These are phyloP conservation scores for Simplicillium sp. DNA, from an alignment of 2,329 filamentous ascomycete genomes.

Conservation along the genomic window DNA sequence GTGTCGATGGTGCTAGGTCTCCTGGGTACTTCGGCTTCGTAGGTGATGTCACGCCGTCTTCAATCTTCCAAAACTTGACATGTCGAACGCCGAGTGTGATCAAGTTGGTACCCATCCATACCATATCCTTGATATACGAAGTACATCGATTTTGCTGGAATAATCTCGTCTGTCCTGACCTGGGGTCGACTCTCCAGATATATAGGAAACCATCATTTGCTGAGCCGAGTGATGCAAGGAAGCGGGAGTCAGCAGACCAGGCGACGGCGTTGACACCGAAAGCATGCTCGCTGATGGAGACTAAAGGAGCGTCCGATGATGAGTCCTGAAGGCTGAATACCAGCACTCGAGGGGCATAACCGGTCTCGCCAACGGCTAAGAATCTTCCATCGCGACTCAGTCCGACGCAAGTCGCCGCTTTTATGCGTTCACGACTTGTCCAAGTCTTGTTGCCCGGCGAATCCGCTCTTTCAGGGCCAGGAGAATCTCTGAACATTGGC, in stretches of 20 bases:
- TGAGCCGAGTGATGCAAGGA: slow-evolving; percentile 78
- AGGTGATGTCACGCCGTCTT: slow-evolving; percentile 56
- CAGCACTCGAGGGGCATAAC: slow-evolving; percentile 83
- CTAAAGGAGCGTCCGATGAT: slow-evolving; percentile 72
- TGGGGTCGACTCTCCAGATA: slow-evolving; percentile 79
- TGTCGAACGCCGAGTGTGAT: slow-evolving; percentile 85
- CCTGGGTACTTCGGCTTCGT: slow-evolving; percentile 48
- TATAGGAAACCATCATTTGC: slow-evolving; percentile 92
- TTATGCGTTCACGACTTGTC: slow-evolving; percentile 86
- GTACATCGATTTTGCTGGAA: slow-evolving; percentile 89
- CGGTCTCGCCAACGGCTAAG: slow-evolving; percentile 89
- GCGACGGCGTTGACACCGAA: slow-evolving; percentile 83
- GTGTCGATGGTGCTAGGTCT: slow-evolving; percentile 25
- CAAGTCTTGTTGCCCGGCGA: slow-evolving; percentile 60
- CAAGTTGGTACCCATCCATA: slow-evolving; percentile 78
- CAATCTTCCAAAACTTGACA: slow-evolving; percentile 86
- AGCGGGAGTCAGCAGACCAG: slow-evolving; percentile 80
- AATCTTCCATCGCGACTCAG: slow-evolving; percentile 81
- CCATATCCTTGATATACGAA: slow-evolving; percentile 73
- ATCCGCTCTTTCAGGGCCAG: slow-evolving; percentile 51
- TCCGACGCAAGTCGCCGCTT: slow-evolving; percentile 84
- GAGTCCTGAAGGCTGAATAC: slow-evolving; percentile 79
- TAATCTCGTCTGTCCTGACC: slow-evolving; percentile 68
- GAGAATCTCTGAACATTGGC: slow-evolving; percentile 35
- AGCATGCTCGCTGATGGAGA: slow-evolving; percentile 79